These are phyloP conservation scores for Tephrocybe sp. DNA, from an alignment of 768 basidiomycete species.

Conservation along the genomic window DNA sequence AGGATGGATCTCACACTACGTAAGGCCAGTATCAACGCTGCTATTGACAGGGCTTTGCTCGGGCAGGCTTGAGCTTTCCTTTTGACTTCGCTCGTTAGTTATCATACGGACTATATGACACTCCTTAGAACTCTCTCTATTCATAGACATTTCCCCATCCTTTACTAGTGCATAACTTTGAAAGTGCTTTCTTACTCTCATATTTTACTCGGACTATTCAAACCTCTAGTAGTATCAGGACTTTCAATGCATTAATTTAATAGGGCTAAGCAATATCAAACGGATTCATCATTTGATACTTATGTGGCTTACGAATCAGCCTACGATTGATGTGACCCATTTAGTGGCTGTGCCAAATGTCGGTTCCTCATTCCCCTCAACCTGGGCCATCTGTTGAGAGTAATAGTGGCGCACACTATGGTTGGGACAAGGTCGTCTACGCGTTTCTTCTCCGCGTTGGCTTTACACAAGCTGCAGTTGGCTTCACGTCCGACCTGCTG, in stretches of 20 bases:
- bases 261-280: too few relatives aligned
- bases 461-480: slow-evolving; percentile 56
- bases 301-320: too few relatives aligned
- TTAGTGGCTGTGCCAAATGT: not conserved
- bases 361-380: not conserved
- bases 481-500: slow-evolving; percentile 70
- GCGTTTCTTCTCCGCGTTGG: slow-evolving; percentile 56
- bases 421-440: slow-evolving; percentile 63
- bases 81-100: not conserved
- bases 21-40: slow-evolving; percentile 73
- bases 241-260: too few relatives aligned
- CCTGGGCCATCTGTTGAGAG: too few relatives aligned
- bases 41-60: slow-evolving; percentile 72
- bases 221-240: too few relatives aligned
- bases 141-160: not conserved
- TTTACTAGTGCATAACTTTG: too few relatives aligned
- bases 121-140: not conserved
- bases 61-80: slow-evolving; percentile 35
- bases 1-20: slow-evolving; percentile 73
- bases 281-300: too few relatives aligned
- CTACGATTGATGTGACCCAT: too few relatives aligned
- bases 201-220: too few relatives aligned
- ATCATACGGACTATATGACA: not conserved
- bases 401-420: slow-evolving; percentile 35
- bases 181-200: too few relatives aligned